Evolutionary conservation across 352 stramenopile genomes (phyloP).

Genomic region (Elongisporangium anandrum): DNA sequence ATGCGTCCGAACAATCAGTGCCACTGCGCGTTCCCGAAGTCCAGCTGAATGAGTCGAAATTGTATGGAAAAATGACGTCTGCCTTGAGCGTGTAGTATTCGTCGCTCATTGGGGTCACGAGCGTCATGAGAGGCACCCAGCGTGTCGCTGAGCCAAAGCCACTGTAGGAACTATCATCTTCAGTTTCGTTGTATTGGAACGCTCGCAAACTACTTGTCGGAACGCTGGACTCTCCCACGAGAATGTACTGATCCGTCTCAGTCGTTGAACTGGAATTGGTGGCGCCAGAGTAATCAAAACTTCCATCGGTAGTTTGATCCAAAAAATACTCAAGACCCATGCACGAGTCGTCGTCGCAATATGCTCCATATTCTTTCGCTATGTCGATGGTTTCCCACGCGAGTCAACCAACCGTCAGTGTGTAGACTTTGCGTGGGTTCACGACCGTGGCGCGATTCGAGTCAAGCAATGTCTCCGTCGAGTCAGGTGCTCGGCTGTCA

Average conservation of each 20-base stretch:
- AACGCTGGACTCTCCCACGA: conserved; percentile 33
- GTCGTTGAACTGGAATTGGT: conserved; percentile 8
- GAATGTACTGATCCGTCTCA: background rate
- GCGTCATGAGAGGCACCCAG: conserved; percentile 31
- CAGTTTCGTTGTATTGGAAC: conserved; percentile 11
- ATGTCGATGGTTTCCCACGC: conserved; percentile 33
- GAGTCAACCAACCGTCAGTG: conserved; percentile 37
- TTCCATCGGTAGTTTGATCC: conserved; percentile 7
- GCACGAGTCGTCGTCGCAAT: conserved; percentile 19
- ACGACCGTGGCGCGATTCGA: conserved; percentile 7
- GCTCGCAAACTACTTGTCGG: conserved; percentile 19
- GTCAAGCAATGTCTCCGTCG: conserved; percentile 10
- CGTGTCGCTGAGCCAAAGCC: conserved; percentile 22
- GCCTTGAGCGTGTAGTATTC: conserved; percentile 8
- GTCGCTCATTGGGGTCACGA: conserved; percentile 22
- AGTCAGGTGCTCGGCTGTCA: background rate
- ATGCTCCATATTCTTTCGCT: conserved; percentile 28
- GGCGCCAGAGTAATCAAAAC: background rate
- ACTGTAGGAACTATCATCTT: background rate
- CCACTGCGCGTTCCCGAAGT: conserved; percentile 19
- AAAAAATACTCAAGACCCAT: conserved; percentile 30
- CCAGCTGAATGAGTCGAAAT: conserved; percentile 10
- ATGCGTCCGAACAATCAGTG: conserved; percentile 26
- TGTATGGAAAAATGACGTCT: conserved; percentile 30
- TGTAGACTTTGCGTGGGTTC: conserved; percentile 40